A percentile compares a stretch with the other conserved stretches of the same genome.
Conservation (phyloP, 441 rosid species). For the Erodium moschatum region DNA sequence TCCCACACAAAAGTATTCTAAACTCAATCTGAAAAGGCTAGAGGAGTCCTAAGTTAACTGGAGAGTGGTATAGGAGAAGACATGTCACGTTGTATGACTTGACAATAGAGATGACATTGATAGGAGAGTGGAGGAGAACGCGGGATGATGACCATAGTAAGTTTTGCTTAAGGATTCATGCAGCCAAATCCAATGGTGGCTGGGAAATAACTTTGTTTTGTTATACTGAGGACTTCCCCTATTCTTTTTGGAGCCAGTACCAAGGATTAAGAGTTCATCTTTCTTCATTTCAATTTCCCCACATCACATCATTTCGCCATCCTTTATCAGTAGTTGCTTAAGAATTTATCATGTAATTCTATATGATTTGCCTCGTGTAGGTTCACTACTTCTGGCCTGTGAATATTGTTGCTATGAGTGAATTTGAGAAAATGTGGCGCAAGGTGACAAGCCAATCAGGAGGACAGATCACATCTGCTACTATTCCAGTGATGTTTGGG, state of each 20-base stretch:
- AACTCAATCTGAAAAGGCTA: too few relatives aligned
- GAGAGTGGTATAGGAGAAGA: too few relatives aligned
- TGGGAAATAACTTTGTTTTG: too few relatives aligned
- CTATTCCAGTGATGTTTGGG: conserved; percentile 83
- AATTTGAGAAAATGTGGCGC: conserved; percentile 60
- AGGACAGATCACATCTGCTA: conserved; percentile 45
- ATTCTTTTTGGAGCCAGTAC: background rate
- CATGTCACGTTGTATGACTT: too few relatives aligned
- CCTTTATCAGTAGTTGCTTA: background rate
- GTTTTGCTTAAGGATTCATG: background rate
- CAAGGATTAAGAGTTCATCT: background rate
- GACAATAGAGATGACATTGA: too few relatives aligned
- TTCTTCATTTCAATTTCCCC: background rate
- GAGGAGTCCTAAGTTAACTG: too few relatives aligned
- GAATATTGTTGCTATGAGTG: conserved; percentile 32
- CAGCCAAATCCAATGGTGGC: too few relatives aligned
- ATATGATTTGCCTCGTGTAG: conserved; percentile 29
- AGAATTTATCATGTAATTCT: background rate
- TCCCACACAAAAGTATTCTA: too few relatives aligned
- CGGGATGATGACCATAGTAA: too few relatives aligned
- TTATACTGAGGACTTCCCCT: background rate
- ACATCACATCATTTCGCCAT: background rate
- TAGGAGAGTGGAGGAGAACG: too few relatives aligned
- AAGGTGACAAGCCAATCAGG: conserved; percentile 49
- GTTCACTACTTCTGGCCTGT: conserved; percentile 72